Base-by-base conservation (phyloP, 352 stramenopile genomes). In the Pythium coloratum region DNA sequence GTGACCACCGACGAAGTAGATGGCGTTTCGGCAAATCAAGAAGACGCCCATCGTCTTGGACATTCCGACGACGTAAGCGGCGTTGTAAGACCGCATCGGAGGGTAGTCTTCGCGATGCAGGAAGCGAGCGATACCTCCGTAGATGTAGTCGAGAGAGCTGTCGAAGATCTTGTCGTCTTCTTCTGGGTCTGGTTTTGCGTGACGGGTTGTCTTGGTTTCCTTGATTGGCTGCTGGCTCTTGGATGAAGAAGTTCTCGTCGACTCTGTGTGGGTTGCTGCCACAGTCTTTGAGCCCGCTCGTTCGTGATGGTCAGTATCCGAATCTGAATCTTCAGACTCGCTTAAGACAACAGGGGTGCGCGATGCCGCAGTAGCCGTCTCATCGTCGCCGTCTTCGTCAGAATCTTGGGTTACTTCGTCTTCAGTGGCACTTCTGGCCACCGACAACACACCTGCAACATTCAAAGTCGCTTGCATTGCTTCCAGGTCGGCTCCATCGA, bases 1-100 rank as follows among this genome's bases (percentile, higher is more conserved):
- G 55, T 90, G 91, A 0, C 83, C 83, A 46, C 81, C 75, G 24
- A 94, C 78, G 50, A 94, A 94, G 56, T 91, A 90, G 24, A 94
- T 61, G 6, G 79, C 69, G 9, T 75, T 70, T 10, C 67, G 70
- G 30, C 80, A 88, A 9, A 94, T 40, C 10, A 83, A 50, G 14
- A 91, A 86, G 2, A 94, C 68, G 14, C 86, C 86, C 13, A 71
- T 66, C 3, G 67, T 81, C 62, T 81, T 88, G 7, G 72, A 67
- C 81, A 94, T 90, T 18, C 83, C 84, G 42, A 59, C 66, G 12
- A 94, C 76, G 49, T 86, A 84, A 9, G 68, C 70, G 13, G 80
- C 83, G 34, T 84, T 90, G 55, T 82, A 91, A 28, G 79, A 86
- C 3, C 67, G 74, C 0, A 88, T 59, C 1, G 86, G 86, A 44